Base-by-base conservation (phyloP, 352 stramenopile genomes). In the Aphanomyces invadans region DNA sequence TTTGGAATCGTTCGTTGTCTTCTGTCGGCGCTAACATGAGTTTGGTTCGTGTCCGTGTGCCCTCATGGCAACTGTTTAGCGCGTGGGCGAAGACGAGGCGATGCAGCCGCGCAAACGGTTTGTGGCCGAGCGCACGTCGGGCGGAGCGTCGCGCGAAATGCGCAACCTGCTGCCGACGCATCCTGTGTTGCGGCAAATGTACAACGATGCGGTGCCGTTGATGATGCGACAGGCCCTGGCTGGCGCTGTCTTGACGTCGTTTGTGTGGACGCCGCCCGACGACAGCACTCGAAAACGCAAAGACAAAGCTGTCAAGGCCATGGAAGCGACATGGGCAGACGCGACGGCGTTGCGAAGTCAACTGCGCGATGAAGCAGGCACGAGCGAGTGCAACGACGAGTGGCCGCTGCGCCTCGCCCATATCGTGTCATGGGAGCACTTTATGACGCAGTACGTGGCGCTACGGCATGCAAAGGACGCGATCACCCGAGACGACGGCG, bases 51-150 rank as follows among this genome's bases (percentile, higher is more conserved):
- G n/a, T n/a, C n/a, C n/a, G n/a, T n/a, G n/a, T n/a, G n/a, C n/a
- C n/a, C n/a, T n/a, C n/a, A n/a, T n/a, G n/a, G n/a, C n/a, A n/a
- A n/a, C n/a, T n/a, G n/a, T n/a, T n/a, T 56, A 67, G 60, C 60
- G 60, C 17, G 49, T 67, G 15, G 60, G 60, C 26, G n/a, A 33
- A 11, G 60, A 67, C 49, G 60, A 67, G 44, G 60, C 60, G 7
- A 49, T 26, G 33, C 60, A 59, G 38, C 60, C 60, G n/a, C 60
- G 60, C 42, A 67, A 67, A 26, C 60, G 60, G 12, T 67, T 67
- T 59, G 60, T 67, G 49, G 60, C 60, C 5, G 60, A 67, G 46
- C 60, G 60, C 4, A 67, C 60, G 32, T 67, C 60, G 4, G 44
- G 29, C 11, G 60, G 38, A 2, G 60, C 60, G 25, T 59, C 60